These are phyloP conservation scores for Penicillium turbatum DNA, from an alignment of 495 filamentous ascomycete species.

Conservation along the genomic window DNA sequence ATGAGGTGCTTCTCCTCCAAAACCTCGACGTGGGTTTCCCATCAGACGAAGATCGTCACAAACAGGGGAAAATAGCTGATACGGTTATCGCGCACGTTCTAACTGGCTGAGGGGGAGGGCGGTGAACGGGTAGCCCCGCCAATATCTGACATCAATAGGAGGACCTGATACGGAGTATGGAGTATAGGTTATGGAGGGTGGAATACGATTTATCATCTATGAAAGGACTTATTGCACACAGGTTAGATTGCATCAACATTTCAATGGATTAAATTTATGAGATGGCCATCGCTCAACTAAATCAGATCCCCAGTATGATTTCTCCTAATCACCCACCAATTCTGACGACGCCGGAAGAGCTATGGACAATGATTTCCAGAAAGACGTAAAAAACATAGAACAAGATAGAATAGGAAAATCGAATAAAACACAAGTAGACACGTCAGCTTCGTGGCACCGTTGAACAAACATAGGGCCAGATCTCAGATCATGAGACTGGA, in stretches of 20 bases:
- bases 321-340: constrained; percentile 23
- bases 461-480: constrained; percentile 8
- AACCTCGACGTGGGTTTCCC: constrained; percentile 10
- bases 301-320: constrained; percentile 14
- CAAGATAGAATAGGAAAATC: constrained; percentile 5
- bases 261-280: constrained; percentile 1
- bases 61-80: constrained; percentile 23
- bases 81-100: constrained; percentile 28
- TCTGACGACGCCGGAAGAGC: constrained; percentile 30
- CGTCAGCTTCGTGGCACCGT: constrained; percentile 18
- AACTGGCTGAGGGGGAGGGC: constrained; percentile 18
- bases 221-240: too few relatives aligned
- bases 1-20: constrained; percentile 13
- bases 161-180: too few relatives aligned
- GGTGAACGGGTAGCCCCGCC: constrained; percentile 20
- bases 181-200: too few relatives aligned
- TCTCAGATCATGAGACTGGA: neutral
- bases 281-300: constrained; percentile 7
- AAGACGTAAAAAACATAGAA: constrained; percentile 7
- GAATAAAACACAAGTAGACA: constrained; percentile 6
- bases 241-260: neutral
- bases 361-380: constrained; percentile 28
- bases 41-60: constrained; percentile 14
- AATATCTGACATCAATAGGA: constrained; percentile 1
- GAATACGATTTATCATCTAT: too few relatives aligned